These are phyloP conservation scores for Ophiostoma quercus DNA, from an alignment of 2,329 filamentous ascomycete species.

Conservation along the genomic window DNA sequence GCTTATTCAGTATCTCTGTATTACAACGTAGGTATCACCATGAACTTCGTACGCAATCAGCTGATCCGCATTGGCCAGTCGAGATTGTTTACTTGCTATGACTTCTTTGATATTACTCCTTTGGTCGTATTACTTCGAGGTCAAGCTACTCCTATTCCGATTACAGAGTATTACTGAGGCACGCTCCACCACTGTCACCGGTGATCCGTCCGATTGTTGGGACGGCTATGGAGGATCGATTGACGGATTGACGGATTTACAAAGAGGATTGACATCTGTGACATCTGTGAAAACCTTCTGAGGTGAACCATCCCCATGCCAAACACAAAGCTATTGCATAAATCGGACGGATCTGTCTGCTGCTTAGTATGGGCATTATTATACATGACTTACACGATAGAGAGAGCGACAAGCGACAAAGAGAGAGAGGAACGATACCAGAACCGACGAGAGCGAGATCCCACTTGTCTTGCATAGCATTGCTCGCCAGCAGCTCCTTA, in stretches of 20 bases:
- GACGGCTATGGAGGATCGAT: too few species aligned
- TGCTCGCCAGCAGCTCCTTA: too few species aligned
- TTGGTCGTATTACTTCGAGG: neutral
- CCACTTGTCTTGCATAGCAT: neutral
- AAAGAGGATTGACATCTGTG: too few species aligned
- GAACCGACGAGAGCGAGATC: neutral
- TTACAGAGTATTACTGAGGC: neutral
- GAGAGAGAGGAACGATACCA: neutral
- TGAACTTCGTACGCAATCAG: neutral
- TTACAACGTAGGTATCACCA: neutral
- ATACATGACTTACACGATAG: neutral
- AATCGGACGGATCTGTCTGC: neutral
- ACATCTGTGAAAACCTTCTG: too few species aligned
- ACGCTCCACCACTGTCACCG: neutral
- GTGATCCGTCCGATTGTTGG: neutral
- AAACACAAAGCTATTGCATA: neutral
- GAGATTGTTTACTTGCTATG: neutral
- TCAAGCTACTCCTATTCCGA: neutral
- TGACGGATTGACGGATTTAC: too few species aligned
- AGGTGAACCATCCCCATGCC: neutral
- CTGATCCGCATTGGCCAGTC: neutral
- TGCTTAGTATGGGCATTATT: neutral
- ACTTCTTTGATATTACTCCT: neutral
- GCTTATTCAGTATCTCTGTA: neutral
- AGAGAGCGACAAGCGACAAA: neutral